A percentile compares a stretch with the other conserved stretches of the same genome.
phyloP scores from a whole-genome alignment of 2,329 filamentous ascomycete genomes.

The Aspergillus pseudoviridinutans region DNA sequence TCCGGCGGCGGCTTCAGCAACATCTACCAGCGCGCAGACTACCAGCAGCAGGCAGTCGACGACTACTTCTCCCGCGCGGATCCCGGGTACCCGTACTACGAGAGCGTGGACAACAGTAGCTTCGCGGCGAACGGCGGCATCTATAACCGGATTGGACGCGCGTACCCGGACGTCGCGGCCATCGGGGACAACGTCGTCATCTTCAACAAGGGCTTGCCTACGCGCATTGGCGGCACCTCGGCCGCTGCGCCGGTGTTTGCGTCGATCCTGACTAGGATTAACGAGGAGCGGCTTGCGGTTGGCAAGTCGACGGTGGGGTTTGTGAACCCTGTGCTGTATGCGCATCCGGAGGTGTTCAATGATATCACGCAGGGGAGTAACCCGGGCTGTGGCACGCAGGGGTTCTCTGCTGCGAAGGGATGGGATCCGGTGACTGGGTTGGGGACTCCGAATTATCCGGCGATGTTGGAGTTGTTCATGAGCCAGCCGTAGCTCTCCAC shows the following conservation, averaged over 20 bases:
- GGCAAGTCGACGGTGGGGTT: conserved; percentile 52
- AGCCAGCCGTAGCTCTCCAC: background rate
- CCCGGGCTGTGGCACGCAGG: conserved; percentile 26
- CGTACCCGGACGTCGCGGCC: conserved; percentile 35
- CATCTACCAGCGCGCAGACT: conserved; percentile 38
- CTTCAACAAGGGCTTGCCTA: conserved; percentile 20
- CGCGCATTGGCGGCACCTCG: conserved; percentile 27
- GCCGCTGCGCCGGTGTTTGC: conserved; percentile 55
- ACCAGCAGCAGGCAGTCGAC: conserved; percentile 35
- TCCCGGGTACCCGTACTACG: conserved; percentile 28
- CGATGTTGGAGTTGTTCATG: conserved; percentile 32
- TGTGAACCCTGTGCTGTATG: conserved; percentile 45
- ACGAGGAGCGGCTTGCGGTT: conserved; percentile 49
- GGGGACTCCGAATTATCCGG: conserved; percentile 31
- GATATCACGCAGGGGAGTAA: conserved; percentile 31
- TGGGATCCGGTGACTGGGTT: conserved; percentile 36
- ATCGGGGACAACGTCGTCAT: conserved; percentile 35
- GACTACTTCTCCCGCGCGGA: conserved; percentile 29
- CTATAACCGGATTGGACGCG: conserved; percentile 34
- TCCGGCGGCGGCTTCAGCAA: conserved; percentile 44
- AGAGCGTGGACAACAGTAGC: conserved; percentile 27
- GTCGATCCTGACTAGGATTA: conserved; percentile 52
- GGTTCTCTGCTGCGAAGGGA: conserved; percentile 23
- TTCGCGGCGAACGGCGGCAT: conserved; percentile 26
- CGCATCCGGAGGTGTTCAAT: conserved; percentile 28